Percentiles rank a stretch among this genome's conserved stretches.
phyloP scores from a whole-genome alignment of 2,329 filamentous ascomycete species.

The Thyridium curvatum region DNA sequence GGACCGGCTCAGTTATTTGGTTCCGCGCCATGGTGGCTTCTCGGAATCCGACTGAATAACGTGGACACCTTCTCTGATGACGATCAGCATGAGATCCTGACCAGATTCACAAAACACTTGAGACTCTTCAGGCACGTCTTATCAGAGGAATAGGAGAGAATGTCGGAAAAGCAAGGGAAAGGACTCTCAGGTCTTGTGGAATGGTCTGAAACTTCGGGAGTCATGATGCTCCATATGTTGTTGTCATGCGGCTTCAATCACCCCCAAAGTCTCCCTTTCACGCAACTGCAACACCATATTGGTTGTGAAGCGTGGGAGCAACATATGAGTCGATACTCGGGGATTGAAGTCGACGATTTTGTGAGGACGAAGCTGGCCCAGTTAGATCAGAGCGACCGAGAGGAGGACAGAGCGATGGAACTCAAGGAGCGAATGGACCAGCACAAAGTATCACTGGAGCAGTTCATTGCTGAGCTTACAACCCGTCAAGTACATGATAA shows the following conservation, averaged over 20 bases:
- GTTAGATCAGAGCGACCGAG: no score
- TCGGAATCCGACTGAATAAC: neutral
- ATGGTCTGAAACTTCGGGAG: constrained; percentile 23
- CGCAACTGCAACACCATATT: neutral
- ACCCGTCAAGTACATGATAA: no score
- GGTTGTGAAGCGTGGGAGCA: no score
- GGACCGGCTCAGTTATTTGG: constrained; percentile 25
- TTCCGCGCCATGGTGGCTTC: constrained; percentile 2
- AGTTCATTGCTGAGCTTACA: no score
- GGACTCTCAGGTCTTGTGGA: constrained; percentile 23
- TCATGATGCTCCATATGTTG: constrained; percentile 27
- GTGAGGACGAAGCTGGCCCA: no score
- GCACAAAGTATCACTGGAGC: no score
- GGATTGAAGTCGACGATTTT: no score
- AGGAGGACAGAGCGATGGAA: no score
- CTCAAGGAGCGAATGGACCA: no score
- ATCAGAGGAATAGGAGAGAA: constrained; percentile 22
- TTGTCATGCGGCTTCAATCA: constrained; percentile 2
- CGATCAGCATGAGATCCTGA: no score
- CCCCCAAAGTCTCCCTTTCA: neutral
- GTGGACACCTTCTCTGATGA: neutral
- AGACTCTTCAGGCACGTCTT: constrained; percentile 21
- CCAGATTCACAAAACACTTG: no score
- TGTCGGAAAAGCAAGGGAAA: constrained; percentile 12
- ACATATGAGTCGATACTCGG: no score